Percentiles rank a stretch among this genome's conserved stretches.
Evolutionary conservation across 2,329 filamentous ascomycete genomes (phyloP).

Genomic region (Pseudogymnoascus sp.): DNA sequence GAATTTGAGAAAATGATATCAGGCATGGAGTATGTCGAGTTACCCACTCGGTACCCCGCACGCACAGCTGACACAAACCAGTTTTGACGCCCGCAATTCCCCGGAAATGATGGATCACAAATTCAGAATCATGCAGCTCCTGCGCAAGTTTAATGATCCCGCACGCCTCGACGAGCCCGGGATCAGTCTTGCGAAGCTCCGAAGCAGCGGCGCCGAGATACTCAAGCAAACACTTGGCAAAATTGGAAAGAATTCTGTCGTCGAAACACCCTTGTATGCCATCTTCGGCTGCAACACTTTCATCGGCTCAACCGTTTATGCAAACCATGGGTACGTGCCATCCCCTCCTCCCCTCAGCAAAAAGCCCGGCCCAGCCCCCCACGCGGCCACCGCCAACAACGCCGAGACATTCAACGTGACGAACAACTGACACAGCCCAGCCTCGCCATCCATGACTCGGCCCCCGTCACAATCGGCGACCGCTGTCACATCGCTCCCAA

Average conservation of each 20-base stretch:
- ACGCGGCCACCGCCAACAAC: neutral
- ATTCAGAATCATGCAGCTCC: constrained; percentile 11
- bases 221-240: constrained; percentile 15
- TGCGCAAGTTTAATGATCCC: constrained; percentile 18
- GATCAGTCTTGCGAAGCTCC: constrained; percentile 17
- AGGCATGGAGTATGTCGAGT: constrained; percentile 17
- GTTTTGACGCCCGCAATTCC: constrained; percentile 8
- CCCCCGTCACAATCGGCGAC: constrained; percentile 38
- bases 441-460: constrained; percentile 20
- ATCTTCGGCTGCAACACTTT: constrained; percentile 20
- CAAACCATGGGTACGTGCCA: constrained; percentile 18
- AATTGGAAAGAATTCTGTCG: constrained; percentile 16
- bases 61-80: neutral
- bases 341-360: neutral
- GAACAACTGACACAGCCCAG: constrained; percentile 13
- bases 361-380: neutral
- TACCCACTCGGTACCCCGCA: neutral
- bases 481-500: constrained; percentile 52
- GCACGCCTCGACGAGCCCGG: constrained; percentile 12
- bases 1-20: constrained; percentile 22
- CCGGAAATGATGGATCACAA: constrained; percentile 12
- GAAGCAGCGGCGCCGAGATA: constrained; percentile 13
- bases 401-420: neutral
- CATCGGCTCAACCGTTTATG: constrained; percentile 16
- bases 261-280: constrained; percentile 18